Evolutionary conservation across 768 basidiomycete species (phyloP).

Genomic region (Botryobasidium botryosum): DNA sequence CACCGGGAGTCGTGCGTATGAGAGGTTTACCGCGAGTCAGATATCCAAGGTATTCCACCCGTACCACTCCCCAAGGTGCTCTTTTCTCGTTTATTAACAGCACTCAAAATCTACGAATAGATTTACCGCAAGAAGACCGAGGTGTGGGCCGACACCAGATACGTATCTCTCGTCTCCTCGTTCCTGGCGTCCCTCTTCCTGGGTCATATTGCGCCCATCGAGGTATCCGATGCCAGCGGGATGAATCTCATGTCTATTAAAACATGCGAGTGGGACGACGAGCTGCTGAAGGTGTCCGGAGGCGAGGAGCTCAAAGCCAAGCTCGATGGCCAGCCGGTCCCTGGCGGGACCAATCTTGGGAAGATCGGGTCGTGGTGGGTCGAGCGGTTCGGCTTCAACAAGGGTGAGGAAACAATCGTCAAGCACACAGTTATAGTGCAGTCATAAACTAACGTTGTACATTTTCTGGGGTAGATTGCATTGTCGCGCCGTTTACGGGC

Average conservation of each 20-base stretch:
- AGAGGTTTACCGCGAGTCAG: constrained; percentile 77
- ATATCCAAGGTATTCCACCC: constrained; percentile 41
- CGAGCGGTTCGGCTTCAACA: constrained; percentile 53
- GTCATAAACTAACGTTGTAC: too few species aligned
- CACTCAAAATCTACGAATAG: constrained; percentile 21
- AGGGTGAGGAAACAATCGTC: too few species aligned
- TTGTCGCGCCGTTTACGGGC: constrained; percentile 72
- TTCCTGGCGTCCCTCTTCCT: constrained; percentile 74
- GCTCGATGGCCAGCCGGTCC: constrained; percentile 60
- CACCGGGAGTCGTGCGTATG: constrained; percentile 72
- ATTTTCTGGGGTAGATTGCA: constrained; percentile 38
- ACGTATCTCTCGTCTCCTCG: constrained; percentile 67
- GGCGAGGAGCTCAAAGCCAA: constrained; percentile 49
- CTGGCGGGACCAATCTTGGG: constrained; percentile 51
- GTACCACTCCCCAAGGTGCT: not conserved
- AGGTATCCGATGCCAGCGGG: constrained; percentile 77
- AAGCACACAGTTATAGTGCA: too few species aligned
- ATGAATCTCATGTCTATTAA: constrained; percentile 79
- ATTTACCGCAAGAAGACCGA: constrained; percentile 37
- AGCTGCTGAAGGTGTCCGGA: constrained; percentile 48
- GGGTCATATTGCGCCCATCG: constrained; percentile 59
- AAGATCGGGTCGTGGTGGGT: constrained; percentile 54
- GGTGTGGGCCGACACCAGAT: constrained; percentile 31
- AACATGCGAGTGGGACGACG: constrained; percentile 55
- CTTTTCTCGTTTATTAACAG: not conserved